Conservation (phyloP, 257 asterid species). For the Thymus quinquecostatus region DNA sequence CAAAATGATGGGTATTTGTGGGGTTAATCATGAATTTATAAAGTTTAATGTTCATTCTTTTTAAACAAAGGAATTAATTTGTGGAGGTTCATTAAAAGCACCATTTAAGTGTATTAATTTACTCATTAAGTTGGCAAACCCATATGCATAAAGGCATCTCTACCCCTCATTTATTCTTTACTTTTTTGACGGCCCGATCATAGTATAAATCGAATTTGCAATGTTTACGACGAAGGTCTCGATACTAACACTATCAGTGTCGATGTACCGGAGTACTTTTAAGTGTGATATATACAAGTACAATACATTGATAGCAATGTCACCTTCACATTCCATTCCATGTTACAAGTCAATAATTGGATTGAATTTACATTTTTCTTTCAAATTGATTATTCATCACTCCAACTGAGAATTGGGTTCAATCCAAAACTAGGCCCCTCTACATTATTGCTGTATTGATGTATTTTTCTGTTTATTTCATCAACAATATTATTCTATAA, state of each 20-base stretch:
- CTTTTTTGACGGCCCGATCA: no score
- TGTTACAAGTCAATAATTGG: background rate
- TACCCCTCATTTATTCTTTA: no score
- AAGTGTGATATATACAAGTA: no score
- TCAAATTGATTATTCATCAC: background rate
- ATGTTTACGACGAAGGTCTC: no score
- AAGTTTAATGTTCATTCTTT: background rate
- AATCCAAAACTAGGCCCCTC: background rate
- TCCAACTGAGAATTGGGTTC: background rate
- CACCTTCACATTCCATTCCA: background rate
- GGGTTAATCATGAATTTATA: conserved; percentile 10
- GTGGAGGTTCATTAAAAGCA: conserved; percentile 4
- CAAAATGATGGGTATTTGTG: background rate
- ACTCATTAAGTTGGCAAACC: conserved; percentile 5
- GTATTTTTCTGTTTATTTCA: background rate
- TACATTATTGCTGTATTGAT: background rate
- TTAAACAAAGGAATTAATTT: background rate
- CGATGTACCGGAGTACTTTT: background rate
- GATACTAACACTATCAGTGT: no score
- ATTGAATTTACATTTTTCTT: background rate
- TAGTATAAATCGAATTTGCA: no score
- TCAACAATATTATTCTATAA: background rate
- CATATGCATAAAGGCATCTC: background rate
- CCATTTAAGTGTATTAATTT: background rate
- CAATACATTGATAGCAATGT: background rate